A percentile compares a stretch with the other conserved stretches of the same genome.
Evolutionary conservation across 805 yeast genomes (phyloP).

Genomic region (Barnettozyma wickerhamii): DNA sequence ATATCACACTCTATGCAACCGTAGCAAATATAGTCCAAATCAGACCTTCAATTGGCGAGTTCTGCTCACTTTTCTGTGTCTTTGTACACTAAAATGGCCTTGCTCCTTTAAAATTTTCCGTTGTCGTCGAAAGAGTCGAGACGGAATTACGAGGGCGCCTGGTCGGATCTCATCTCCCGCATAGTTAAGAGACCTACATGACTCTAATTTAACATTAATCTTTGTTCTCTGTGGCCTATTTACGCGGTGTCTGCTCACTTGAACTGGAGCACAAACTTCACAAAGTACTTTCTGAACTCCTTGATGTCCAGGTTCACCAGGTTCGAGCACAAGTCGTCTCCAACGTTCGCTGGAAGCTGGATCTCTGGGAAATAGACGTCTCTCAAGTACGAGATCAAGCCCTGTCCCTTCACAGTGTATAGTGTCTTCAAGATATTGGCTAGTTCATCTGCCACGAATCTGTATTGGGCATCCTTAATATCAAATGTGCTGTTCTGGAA

Average conservation of each 20-base stretch:
- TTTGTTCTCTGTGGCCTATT: neutral
- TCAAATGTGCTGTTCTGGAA: conserved; percentile 63
- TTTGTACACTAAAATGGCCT: neutral
- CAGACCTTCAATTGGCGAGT: neutral
- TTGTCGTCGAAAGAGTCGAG: neutral
- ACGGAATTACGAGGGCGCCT: neutral
- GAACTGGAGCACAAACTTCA: conserved; percentile 36
- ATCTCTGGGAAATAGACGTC: conserved; percentile 44
- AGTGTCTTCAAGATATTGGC: conserved; percentile 64
- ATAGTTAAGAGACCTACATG: too few species aligned
- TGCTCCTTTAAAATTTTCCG: conserved; percentile 12
- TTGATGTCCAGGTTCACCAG: conserved; percentile 54
- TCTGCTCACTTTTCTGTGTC: neutral
- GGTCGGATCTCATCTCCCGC: neutral
- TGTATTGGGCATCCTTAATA: conserved; percentile 73
- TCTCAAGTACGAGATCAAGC: conserved; percentile 49
- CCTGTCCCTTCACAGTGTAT: conserved; percentile 43
- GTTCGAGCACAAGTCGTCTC: conserved; percentile 56
- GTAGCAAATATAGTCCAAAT: too few species aligned
- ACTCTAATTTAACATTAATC: too few species aligned
- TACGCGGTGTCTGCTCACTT: conserved; percentile 9
- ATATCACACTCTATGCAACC: too few species aligned
- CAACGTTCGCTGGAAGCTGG: conserved; percentile 55
- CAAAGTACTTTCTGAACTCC: conserved; percentile 68
- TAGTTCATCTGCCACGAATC: conserved; percentile 71